phyloP scores from a whole-genome alignment of 2,329 filamentous ascomycete species.

The Rachicladosporium sp. region DNA sequence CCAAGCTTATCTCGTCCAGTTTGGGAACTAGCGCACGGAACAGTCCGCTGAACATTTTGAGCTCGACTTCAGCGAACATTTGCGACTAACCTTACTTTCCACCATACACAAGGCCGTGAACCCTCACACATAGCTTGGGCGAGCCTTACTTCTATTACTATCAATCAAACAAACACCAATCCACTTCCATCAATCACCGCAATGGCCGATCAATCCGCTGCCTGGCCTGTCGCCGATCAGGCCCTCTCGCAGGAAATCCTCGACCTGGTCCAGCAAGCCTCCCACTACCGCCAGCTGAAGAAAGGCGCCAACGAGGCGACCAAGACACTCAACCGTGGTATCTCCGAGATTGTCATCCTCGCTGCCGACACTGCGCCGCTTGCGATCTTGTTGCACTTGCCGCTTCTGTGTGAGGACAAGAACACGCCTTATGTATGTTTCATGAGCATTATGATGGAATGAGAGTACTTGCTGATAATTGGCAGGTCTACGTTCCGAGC shows the following conservation, averaged over 20 bases:
- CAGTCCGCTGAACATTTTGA: too few species aligned
- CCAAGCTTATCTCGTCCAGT: too few species aligned
- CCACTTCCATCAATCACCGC: slow-evolving; percentile 1
- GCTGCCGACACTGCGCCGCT: slow-evolving; percentile 80
- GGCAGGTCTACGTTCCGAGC: slow-evolving; percentile 35
- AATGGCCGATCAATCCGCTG: slow-evolving; percentile 38
- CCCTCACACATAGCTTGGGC: slow-evolving; percentile 16
- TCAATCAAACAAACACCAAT: slow-evolving; percentile 2
- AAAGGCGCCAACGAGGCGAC: slow-evolving; percentile 62
- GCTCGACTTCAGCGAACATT: too few species aligned
- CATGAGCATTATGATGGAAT: not conserved
- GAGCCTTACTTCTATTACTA: slow-evolving; percentile 15
- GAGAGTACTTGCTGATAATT: not conserved
- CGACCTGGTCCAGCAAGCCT: slow-evolving; percentile 52
- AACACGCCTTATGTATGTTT: slow-evolving; percentile 46
- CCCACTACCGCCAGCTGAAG: slow-evolving; percentile 56
- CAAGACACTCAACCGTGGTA: slow-evolving; percentile 84
- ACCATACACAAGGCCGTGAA: slow-evolving; percentile 22
- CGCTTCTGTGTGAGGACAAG: slow-evolving; percentile 70
- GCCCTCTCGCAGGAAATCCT: slow-evolving; percentile 38
- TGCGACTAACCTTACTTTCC: not conserved
- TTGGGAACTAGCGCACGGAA: too few species aligned
- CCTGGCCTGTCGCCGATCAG: slow-evolving; percentile 30
- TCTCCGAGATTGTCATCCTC: slow-evolving; percentile 77
- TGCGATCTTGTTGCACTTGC: slow-evolving; percentile 78